Base-by-base conservation (phyloP, 768 basidiomycete species). In the Kwoniella pini region DNA sequence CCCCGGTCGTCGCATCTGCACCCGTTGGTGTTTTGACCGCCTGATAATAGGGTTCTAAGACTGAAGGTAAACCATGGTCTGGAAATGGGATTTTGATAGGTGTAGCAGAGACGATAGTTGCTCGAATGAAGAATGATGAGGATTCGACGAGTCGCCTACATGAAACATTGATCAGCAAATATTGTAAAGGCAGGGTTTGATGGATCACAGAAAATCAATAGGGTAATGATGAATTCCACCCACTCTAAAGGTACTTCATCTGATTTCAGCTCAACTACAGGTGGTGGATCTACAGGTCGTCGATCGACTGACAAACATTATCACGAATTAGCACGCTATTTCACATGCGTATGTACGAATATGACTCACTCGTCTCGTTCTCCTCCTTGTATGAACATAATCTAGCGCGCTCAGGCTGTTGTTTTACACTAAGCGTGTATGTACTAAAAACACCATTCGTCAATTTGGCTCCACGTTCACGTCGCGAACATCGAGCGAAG, bases 301-400 rank as follows among this genome's bases (percentile, higher is more conserved):
- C 79, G 57, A 54, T 77, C 76, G 67, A 78, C 75, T 78, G 43
- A n/a, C 19, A 21, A 7, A 36, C 15, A n/a, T 9, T 19, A 59
- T n/a, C 33, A 54, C 42, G n/a, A n/a, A n/a, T n/a, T n/a, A n/a
- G n/a, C n/a, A n/a, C n/a, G n/a, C n/a, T n/a, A n/a, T n/a, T n/a
- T n/a, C n/a, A n/a, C n/a, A n/a, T n/a, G n/a, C n/a, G n/a, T n/a
- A n/a, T 5, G 39, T 21, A 30, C 4, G 19, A 42, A 12, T 1
- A 11, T 13, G 21, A 74, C 77, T 60, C 31, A 79, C 78, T 77
- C 9, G 78, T 79, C 30, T 78, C 78, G 48, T 79, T 79, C 57
- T 76, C 78, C 64, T 79, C 78, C 57, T 79, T 79, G 69, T 74
- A 79, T 2, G 71, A 74, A 58, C 78, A 78, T 27, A 79, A 61